Evolutionary conservation across 148 eudicot genomes (phyloP).

Genomic region (Rhododendron williamsianum): DNA sequence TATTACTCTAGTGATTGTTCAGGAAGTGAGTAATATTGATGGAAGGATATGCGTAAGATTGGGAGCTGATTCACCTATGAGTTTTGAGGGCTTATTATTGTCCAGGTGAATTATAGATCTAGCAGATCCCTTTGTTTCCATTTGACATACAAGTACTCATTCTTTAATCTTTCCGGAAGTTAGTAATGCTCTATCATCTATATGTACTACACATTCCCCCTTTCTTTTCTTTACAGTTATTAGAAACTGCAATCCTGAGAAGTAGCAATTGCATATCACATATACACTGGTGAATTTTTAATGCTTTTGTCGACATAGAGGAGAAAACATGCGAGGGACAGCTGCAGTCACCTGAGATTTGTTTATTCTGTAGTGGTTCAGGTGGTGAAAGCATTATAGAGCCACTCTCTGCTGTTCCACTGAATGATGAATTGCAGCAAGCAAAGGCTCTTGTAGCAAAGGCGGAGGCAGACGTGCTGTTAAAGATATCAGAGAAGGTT

Average conservation of each 20-base stretch:
- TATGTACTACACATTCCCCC: background rate
- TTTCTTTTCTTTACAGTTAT: background rate
- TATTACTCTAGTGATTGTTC: conserved; percentile 14
- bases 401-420: conserved; percentile 84
- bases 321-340: background rate
- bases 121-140: background rate
- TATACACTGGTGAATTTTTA: background rate
- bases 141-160: background rate
- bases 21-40: conserved; percentile 76
- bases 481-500: conserved; percentile 82
- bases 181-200: background rate
- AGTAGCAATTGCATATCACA: background rate
- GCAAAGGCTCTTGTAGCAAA: conserved; percentile 66
- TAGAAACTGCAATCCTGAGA: background rate
- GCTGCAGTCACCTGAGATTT: conserved; percentile 13
- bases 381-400: conserved; percentile 70
- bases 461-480: conserved; percentile 86
- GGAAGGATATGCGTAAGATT: conserved; percentile 90
- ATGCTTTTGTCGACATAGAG: conserved; percentile 7
- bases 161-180: background rate
- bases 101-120: conserved; percentile 55
- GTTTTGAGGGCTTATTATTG: conserved; percentile 70
- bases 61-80: conserved; percentile 37
- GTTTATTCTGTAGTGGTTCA: conserved; percentile 60
- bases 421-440: conserved; percentile 85